Evolutionary conservation across 148 eudicot species (phyloP).

Genomic region (Chenopodium quinoa): DNA sequence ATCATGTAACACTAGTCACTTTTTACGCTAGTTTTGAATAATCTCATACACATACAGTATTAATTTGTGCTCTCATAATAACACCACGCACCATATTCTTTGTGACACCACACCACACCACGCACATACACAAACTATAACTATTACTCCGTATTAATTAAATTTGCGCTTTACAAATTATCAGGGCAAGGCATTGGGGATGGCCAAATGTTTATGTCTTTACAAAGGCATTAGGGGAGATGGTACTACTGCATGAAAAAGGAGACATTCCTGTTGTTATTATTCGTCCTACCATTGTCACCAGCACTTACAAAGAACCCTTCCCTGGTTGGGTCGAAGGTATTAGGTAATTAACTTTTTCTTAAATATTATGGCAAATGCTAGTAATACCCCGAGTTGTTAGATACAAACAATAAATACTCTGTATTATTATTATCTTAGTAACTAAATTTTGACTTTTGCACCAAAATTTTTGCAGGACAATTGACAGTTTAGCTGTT

Average conservation of each 20-base stretch:
- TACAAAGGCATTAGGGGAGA: conserved; percentile 94
- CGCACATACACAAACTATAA: no score
- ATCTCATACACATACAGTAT: no score
- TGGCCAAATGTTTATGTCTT: conserved; percentile 95
- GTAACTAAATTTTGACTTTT: background rate
- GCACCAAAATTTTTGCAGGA: conserved; percentile 26
- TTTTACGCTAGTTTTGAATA: no score
- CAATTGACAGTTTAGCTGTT: conserved; percentile 57
- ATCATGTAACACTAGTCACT: no score
- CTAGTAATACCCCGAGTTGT: no score
- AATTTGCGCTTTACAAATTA: background rate
- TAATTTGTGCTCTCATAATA: no score
- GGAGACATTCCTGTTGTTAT: conserved; percentile 62
- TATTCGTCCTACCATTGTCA: conserved; percentile 79
- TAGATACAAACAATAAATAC: no score
- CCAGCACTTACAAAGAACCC: conserved; percentile 85
- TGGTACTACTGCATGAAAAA: conserved; percentile 57
- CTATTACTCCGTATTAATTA: no score
- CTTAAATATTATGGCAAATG: no score
- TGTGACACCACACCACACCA: no score
- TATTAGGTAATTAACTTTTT: conserved; percentile 40
- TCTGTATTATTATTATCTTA: background rate
- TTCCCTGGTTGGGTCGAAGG: conserved; percentile 97
- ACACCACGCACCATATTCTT: no score
- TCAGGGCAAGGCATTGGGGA: conserved; percentile 67